These are phyloP conservation scores for Telopea speciosissima DNA, from an alignment of 177 flowering plant genomes.

Conservation along the genomic window DNA sequence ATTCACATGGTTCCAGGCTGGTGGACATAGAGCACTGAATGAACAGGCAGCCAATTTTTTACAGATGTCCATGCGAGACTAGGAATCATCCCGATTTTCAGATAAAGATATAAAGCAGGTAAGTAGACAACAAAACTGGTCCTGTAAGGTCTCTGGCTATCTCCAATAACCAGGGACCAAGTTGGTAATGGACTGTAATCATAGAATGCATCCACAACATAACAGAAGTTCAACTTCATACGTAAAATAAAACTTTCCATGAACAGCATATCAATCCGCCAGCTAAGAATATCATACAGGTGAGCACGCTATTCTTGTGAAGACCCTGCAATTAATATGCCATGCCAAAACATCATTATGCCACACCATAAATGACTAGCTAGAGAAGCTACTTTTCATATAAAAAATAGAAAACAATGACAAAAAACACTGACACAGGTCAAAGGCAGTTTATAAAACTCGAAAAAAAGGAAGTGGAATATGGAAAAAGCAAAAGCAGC, in stretches of 20 bases:
- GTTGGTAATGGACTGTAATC: slow-evolving; percentile 22
- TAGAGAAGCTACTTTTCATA: neutral
- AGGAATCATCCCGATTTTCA: neutral
- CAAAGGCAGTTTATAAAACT: too few relatives aligned
- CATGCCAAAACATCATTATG: slow-evolving; percentile 80
- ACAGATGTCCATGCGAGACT: neutral
- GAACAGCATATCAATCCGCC: slow-evolving; percentile 91
- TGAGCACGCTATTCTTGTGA: slow-evolving; percentile 80
- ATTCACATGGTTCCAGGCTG: neutral
- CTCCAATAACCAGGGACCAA: slow-evolving; percentile 30
- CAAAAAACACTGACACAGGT: too few relatives aligned
- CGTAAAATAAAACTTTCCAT: slow-evolving; percentile 66
- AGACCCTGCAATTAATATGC: slow-evolving; percentile 84
- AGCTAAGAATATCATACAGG: slow-evolving; percentile 81
- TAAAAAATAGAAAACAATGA: too few relatives aligned
- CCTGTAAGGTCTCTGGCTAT: slow-evolving; percentile 23
- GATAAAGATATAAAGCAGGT: too few relatives aligned
- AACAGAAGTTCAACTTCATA: slow-evolving; percentile 57
- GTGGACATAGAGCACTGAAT: neutral
- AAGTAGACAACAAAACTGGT: slow-evolving; percentile 5
- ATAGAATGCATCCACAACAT: slow-evolving; percentile 37
- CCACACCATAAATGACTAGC: slow-evolving; percentile 9
- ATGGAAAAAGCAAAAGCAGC: too few relatives aligned
- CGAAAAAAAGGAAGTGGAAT: too few relatives aligned
- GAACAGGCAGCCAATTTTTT: neutral